phyloP scores from a whole-genome alignment of 805 yeast species.

The Scheffersomyces amazonensis region DNA sequence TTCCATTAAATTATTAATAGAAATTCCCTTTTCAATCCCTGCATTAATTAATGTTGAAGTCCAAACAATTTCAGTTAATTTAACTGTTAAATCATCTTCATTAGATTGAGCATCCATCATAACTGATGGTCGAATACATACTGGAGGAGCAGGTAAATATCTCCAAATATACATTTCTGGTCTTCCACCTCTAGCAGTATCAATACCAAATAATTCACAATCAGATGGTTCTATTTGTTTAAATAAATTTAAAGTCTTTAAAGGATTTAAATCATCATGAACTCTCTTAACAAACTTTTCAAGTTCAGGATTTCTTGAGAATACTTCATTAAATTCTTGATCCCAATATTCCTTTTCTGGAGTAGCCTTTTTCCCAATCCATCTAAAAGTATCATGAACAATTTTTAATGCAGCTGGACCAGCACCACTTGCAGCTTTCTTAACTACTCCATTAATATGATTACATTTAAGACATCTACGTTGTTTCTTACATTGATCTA shows the following conservation, averaged over 20 bases:
- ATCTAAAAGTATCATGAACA: slow-evolving; percentile 92
- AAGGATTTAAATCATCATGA: slow-evolving; percentile 90
- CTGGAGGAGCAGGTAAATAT: slow-evolving; percentile 97
- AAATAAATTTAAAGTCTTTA: slow-evolving; percentile 82
- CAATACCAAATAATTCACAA: slow-evolving; percentile 89
- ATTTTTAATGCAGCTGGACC: slow-evolving; percentile 93
- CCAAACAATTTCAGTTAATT: slow-evolving; percentile 95
- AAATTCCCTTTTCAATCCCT: slow-evolving; percentile 91
- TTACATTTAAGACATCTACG: slow-evolving; percentile 87
- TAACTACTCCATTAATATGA: slow-evolving; percentile 92
- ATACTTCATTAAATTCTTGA: slow-evolving; percentile 75
- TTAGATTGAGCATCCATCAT: slow-evolving; percentile 89
- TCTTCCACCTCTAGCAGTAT: slow-evolving; percentile 82
- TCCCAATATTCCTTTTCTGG: slow-evolving; percentile 88
- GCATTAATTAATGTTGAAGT: slow-evolving; percentile 92
- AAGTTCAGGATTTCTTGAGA: slow-evolving; percentile 76
- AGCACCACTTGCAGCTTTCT: slow-evolving; percentile 89
- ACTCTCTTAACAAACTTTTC: slow-evolving; percentile 85
- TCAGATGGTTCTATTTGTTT: slow-evolving; percentile 83
- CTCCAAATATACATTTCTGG: slow-evolving; percentile 98
- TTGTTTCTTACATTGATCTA: slow-evolving; percentile 94
- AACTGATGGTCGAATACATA: slow-evolving; percentile 97
- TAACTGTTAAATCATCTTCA: slow-evolving; percentile 96
- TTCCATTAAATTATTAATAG: slow-evolving; percentile 92
- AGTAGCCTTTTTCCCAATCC: slow-evolving; percentile 87